Evolutionary conservation across 2,329 filamentous ascomycete genomes (phyloP), one percentile per base, ranked within the genome.

Genomic region (Hymenoscyphus repandus): DNA sequence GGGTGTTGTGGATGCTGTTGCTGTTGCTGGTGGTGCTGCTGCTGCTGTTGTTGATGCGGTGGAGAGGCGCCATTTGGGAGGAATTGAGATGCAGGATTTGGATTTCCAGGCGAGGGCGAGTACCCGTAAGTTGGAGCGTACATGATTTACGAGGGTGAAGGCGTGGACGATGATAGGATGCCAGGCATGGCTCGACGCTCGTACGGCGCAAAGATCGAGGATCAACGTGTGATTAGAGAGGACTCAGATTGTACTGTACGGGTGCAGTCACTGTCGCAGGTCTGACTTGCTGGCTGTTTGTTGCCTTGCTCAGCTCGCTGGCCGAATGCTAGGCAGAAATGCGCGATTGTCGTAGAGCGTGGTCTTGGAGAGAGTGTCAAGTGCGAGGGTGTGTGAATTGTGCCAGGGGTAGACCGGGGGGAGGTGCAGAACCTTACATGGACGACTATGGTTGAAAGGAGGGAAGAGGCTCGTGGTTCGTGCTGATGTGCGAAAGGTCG

Each of bases 71-170:
- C 51, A 52, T 52, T 54, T 39, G 47, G 53, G 37, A 48, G 53
- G 54, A 56, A 56, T 45, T 51, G 36, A 13, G 39, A 44, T 41
- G 52, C 27, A 30, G 50, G 34, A 42, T 47, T 20, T 22, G 41
- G 47, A 32, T 47, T 51, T 9, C 49, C 49, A 34, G 22, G 22
- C 22, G 22, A 27, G 34, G 50, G 49, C 32, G 47, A 52, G 40
- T 51, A 56, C 30, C 51, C 49, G 45, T 41, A 54, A 18, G 50
- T 47, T 30, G 52, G 54, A 33, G 51, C 49, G 46, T 56, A 56
- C 54, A 56, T 56, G 54, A 48, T 49, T 50, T 31, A 39, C 33
- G 43, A 44, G 38, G 15, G 18, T 30, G 15, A 27, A 27, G 22
- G 22, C 22, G 22, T 4, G 22, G 22, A 31, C 15, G 38, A 47